A percentile compares a stretch with the other conserved stretches of the same genome.
These are phyloP conservation scores for Saccharomycopsis microspora DNA, from an alignment of 805 yeast species.

Conservation along the genomic window DNA sequence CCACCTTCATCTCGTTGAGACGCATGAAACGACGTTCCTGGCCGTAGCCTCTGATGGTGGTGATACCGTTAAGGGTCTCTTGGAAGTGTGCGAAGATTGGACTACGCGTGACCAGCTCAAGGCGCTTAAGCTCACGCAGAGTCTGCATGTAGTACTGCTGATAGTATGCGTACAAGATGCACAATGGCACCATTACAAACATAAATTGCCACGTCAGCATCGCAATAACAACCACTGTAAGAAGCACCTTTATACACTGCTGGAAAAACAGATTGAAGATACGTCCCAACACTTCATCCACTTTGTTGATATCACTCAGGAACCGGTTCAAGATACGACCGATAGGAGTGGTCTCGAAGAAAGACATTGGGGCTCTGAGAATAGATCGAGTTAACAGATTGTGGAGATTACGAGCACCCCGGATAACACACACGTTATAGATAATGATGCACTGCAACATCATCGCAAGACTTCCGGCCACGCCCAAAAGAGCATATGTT, in stretches of 20 bases:
- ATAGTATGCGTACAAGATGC: slow-evolving; percentile 52
- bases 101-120: slow-evolving; percentile 69
- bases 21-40: slow-evolving; percentile 53
- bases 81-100: slow-evolving; percentile 81
- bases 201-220: slow-evolving; percentile 82
- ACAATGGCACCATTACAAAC: slow-evolving; percentile 60
- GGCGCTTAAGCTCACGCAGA: slow-evolving; percentile 73
- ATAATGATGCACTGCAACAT: slow-evolving; percentile 57
- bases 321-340: slow-evolving; percentile 88
- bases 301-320: slow-evolving; percentile 80
- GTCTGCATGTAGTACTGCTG: slow-evolving; percentile 69
- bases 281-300: slow-evolving; percentile 70
- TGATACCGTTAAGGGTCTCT: slow-evolving; percentile 66
- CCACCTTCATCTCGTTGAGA: slow-evolving; percentile 62
- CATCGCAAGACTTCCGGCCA: slow-evolving; percentile 47
- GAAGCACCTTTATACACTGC: slow-evolving; percentile 49
- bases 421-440: slow-evolving; percentile 75
- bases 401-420: slow-evolving; percentile 70
- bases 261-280: slow-evolving; percentile 59
- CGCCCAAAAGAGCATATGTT: slow-evolving; percentile 65
- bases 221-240: slow-evolving; percentile 72
- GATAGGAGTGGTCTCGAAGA: slow-evolving; percentile 91
- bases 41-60: slow-evolving; percentile 63
- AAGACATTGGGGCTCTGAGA: slow-evolving; percentile 86
- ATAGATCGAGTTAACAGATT: slow-evolving; percentile 63